phyloP scores from a whole-genome alignment of 805 yeast species.

The Saturnispora halmiae region DNA sequence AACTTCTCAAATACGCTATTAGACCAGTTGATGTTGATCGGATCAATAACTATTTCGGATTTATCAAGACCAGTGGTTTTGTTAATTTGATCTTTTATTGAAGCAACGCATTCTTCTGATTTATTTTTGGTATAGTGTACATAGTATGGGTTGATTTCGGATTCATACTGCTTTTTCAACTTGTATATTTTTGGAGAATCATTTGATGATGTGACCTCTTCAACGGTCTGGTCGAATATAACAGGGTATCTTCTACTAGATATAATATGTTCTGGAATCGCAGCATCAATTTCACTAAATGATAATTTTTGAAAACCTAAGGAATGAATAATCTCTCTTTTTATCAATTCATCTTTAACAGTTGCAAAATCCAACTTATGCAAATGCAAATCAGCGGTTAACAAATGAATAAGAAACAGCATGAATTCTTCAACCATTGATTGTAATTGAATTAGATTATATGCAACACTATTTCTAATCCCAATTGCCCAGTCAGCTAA shows the following conservation, averaged over 20 bases:
- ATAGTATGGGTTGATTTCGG: conserved; percentile 70
- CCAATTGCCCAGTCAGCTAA: conserved; percentile 45
- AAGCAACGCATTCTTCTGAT: conserved; percentile 72
- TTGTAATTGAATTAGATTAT: conserved; percentile 22
- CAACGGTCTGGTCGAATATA: conserved; percentile 42
- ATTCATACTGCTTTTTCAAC: conserved; percentile 47
- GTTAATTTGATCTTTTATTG: conserved; percentile 44
- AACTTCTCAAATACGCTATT: conserved; percentile 35
- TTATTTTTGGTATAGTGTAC: conserved; percentile 68
- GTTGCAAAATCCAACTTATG: conserved; percentile 40
- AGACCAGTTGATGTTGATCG: conserved; percentile 36
- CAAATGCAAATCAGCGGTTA: conserved; percentile 59
- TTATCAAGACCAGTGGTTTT: conserved; percentile 24
- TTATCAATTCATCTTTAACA: conserved; percentile 42
- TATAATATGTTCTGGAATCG: conserved; percentile 67
- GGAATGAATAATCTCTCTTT: conserved; percentile 69
- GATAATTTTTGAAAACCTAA: conserved; percentile 68
- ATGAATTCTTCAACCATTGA: conserved; percentile 72
- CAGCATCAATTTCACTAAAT: conserved; percentile 59
- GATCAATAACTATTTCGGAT: conserved; percentile 48
- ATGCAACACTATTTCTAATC: conserved; percentile 36
- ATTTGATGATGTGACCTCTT: conserved; percentile 41
- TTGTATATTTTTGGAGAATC: conserved; percentile 41
- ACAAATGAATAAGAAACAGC: conserved; percentile 52
- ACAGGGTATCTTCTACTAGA: conserved; percentile 66